Percentiles rank a stretch among this genome's conserved stretches.
Conservation (phyloP, 345 rosid genomes). For the Camelina neglecta region DNA sequence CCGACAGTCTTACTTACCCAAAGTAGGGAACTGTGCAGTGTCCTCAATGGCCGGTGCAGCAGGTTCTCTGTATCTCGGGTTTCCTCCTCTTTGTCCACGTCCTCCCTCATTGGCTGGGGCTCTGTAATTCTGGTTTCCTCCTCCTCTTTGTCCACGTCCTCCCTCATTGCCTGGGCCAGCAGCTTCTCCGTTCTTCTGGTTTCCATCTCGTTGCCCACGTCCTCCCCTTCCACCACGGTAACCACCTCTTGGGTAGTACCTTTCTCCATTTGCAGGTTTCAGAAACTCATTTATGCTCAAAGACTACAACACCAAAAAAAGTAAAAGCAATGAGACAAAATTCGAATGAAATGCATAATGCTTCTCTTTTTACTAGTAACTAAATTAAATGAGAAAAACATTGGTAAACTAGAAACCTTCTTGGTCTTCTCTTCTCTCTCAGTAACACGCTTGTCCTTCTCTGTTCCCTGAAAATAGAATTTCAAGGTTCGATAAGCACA, state of each 20-base stretch:
- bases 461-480: conserved; percentile 53
- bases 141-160: conserved; percentile 49
- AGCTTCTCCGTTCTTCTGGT: background rate
- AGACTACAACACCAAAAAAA: conserved; percentile 43
- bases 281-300: conserved; percentile 72
- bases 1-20: conserved; percentile 48
- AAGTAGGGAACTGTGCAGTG: conserved; percentile 71
- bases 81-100: conserved; percentile 20
- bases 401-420: conserved; percentile 50
- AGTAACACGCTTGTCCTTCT: conserved; percentile 65
- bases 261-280: conserved; percentile 72
- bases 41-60: conserved; percentile 63
- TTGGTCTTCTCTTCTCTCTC: conserved; percentile 71
- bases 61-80: background rate
- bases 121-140: conserved; percentile 40
- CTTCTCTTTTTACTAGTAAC: background rate
- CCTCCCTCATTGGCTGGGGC: conserved; percentile 28
- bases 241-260: conserved; percentile 49
- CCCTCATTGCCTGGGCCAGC: background rate
- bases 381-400: background rate
- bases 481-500: background rate
- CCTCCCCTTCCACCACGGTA: conserved; percentile 59
- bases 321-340: background rate
- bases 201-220: conserved; percentile 34
- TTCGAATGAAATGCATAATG: background rate